Evolutionary conservation across 2,329 filamentous ascomycete genomes (phyloP).

Genomic region (Sporothrix curviconia): DNA sequence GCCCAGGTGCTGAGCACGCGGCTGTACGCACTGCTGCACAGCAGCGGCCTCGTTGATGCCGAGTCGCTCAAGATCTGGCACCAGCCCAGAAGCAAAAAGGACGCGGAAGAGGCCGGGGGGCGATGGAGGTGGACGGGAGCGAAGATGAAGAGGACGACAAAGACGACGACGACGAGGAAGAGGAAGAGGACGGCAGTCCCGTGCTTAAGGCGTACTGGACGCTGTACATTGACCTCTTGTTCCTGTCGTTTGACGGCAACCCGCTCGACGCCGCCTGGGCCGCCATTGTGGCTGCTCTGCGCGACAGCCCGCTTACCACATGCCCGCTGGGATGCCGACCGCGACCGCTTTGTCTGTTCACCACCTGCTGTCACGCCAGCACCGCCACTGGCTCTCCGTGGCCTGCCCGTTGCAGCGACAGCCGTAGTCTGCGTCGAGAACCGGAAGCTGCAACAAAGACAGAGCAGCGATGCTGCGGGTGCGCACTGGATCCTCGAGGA

Average conservation of each 20-base stretch:
- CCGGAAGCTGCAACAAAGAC: slow-evolving; percentile 50
- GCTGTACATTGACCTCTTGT: slow-evolving; percentile 90
- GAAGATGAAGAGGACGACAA: slow-evolving; percentile 24
- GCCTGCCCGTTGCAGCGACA: slow-evolving; percentile 68
- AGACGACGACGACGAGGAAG: slow-evolving; percentile 20
- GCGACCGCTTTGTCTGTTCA: slow-evolving; percentile 71
- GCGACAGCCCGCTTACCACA: slow-evolving; percentile 68
- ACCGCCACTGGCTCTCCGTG: slow-evolving; percentile 50
- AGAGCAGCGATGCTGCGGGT: slow-evolving; percentile 25
- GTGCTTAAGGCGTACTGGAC: slow-evolving; percentile 82
- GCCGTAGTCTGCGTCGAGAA: slow-evolving; percentile 60
- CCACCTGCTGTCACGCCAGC: slow-evolving; percentile 27
- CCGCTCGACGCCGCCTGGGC: slow-evolving; percentile 89
- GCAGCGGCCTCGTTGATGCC: slow-evolving; percentile 57
- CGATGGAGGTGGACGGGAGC: slow-evolving; percentile 17
- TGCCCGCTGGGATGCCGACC: slow-evolving; percentile 78
- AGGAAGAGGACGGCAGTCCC: slow-evolving; percentile 23
- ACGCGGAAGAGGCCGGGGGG: too few relatives aligned
- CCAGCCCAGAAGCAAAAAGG: slow-evolving; percentile 33
- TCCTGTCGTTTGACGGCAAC: slow-evolving; percentile 87
- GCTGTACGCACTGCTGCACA: slow-evolving; percentile 69
- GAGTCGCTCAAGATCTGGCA: slow-evolving; percentile 70
- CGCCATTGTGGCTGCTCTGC: slow-evolving; percentile 72
- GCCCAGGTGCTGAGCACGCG: slow-evolving; percentile 82
- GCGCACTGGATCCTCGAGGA: slow-evolving; percentile 75